Base-by-base conservation (phyloP, 306 rosid genomes). In the Cajanus cajan region DNA sequence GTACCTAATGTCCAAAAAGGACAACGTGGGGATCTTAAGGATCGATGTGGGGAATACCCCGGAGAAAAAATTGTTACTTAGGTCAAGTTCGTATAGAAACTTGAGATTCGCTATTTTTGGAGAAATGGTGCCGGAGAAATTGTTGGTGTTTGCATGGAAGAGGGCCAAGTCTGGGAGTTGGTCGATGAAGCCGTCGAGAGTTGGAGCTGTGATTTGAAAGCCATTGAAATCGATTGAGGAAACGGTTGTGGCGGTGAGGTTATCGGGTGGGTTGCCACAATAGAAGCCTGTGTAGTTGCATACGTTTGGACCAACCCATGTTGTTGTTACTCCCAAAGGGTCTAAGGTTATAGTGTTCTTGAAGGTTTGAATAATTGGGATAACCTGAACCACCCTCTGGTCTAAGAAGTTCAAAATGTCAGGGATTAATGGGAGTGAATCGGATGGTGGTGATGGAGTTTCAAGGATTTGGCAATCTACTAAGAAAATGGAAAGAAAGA, bases 181-280 rank as follows among this genome's bases (percentile, higher is more conserved):
- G 24, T 94, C 94, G 52, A 94, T 86, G 86, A 94, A 94, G 24
- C 94, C 96, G n/a, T 86, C 94, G 0, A 94, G 90, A 6, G 87
- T 68, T 0, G 96, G 89, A 1, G 93, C 94, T 0, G 84, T 18
- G 15, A 92, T 90, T 0, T 77, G 83, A 51, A 94, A 94, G 41
- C 96, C 97, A 16, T 90, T 94, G 85, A 94, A 90, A 37, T 94
- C 97, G 2, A 94, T 63, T 19, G 93, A 90, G 73, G 98, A 96
- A 0, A 94, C 52, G 5, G 89, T 86, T 7, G 41, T 71, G 76
- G 98, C 97, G 1, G 97, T 84, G 55, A 21, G 34, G 76, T 92
- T 94, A 77, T 90, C 87, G 0, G 93, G 98, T 0, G 96, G 98
- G 51, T 62, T 47, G 47, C 83, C 93, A 44, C 97, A 92, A 82